Evolutionary conservation across 202 grass and related monocot genomes (phyloP).

Genomic region (Dendrocalamus latiflorus): DNA sequence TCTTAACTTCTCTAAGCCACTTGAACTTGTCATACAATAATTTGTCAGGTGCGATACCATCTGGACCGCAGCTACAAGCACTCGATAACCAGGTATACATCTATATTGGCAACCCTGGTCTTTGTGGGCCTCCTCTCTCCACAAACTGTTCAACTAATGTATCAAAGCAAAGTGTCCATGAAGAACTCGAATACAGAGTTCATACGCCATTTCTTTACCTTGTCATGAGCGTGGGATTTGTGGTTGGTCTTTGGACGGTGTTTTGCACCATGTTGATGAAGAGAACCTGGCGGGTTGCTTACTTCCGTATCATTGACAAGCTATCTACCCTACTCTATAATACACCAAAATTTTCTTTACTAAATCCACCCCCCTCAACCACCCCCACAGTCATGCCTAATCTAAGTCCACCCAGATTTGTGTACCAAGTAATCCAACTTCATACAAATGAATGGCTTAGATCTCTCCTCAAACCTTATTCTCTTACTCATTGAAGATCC

Average conservation of each 20-base stretch:
- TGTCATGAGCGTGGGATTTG: not conserved
- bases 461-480: too few relatives aligned
- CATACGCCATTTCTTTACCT: not conserved
- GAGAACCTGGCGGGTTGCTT: not conserved
- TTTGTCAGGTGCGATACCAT: conserved; percentile 32
- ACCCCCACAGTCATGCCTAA: too few relatives aligned
- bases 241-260: not conserved
- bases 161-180: too few relatives aligned
- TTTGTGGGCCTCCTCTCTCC: conserved; percentile 51
- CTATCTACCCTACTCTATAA: too few relatives aligned
- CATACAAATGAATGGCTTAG: too few relatives aligned
- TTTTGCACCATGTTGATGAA: not conserved
- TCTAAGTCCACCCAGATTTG: too few relatives aligned
- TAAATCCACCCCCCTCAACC: too few relatives aligned
- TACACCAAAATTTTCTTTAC: too few relatives aligned
- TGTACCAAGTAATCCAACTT: too few relatives aligned
- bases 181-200: too few relatives aligned
- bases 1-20: not conserved
- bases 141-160: not conserved
- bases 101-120: conserved; percentile 31
- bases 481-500: too few relatives aligned
- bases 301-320: not conserved
- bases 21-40: conserved; percentile 8
- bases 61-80: conserved; percentile 33
- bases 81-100: conserved; percentile 17